A percentile compares a stretch with the other conserved stretches of the same genome.
Conservation (phyloP, 371 early-diverging fungal genomes). For the Amoeboaphelidium protococcarum region DNA sequence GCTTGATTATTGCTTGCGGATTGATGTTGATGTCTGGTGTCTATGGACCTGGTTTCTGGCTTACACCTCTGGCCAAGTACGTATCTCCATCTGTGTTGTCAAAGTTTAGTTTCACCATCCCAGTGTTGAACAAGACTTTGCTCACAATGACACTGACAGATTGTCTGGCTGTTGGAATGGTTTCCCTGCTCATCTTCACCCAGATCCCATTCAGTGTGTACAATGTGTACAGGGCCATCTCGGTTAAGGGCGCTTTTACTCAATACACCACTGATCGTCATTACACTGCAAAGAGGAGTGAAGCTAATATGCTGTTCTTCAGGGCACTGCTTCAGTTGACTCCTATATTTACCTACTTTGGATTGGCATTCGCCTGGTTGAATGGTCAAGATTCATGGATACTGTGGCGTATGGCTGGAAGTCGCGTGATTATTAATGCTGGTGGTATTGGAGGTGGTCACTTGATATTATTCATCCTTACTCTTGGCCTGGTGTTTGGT, state of each 20-base stretch:
- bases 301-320: not conserved
- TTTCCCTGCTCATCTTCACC: not conserved
- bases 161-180: not conserved
- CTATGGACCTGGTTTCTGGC: constrained; percentile 19
- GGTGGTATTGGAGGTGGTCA: constrained; percentile 37
- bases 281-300: constrained; percentile 5
- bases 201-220: constrained; percentile 5
- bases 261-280: no score
- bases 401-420: no score
- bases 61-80: no score
- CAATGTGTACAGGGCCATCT: constrained; percentile 9
- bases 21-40: constrained; percentile 40
- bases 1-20: constrained; percentile 44
- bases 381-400: no score
- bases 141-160: no score
- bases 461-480: constrained; percentile 32
- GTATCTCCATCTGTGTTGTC: constrained; percentile 34
- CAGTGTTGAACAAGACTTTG: constrained; percentile 1
- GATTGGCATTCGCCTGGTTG: constrained; percentile 1
- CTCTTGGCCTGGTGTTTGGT: constrained; percentile 55
- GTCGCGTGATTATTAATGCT: no score
- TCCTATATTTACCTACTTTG: not conserved
- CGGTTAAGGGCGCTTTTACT: constrained; percentile 8
- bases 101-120: constrained; percentile 36
- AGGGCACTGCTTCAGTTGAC: not conserved